Conservation (phyloP, 148 eudicot genomes). For the Amaranthus palmeri region DNA sequence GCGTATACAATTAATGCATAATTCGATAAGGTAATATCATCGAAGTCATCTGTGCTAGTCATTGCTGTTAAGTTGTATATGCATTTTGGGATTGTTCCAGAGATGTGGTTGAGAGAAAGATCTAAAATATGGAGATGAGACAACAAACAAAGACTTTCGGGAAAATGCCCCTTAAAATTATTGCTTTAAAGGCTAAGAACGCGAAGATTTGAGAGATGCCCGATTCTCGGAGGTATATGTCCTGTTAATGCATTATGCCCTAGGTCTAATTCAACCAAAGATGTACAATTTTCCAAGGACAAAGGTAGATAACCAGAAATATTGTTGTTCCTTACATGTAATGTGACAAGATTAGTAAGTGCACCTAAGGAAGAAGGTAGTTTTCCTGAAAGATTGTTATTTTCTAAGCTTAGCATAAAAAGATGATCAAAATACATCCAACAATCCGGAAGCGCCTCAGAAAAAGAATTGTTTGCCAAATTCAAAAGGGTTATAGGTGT, state of each 20-base stretch:
- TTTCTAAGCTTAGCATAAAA: too few species aligned
- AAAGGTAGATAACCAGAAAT: neutral
- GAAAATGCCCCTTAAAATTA: conserved; percentile 1
- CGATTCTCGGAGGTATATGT: conserved; percentile 11
- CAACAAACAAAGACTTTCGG: conserved; percentile 15
- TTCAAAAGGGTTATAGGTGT: too few species aligned
- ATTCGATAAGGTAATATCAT: neutral
- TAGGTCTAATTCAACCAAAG: neutral
- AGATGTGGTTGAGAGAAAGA: conserved; percentile 11
- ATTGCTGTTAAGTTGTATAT: conserved; percentile 10
- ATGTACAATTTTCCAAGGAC: conserved; percentile 7
- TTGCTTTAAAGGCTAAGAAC: conserved; percentile 9
- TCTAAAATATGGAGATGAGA: conserved; percentile 16
- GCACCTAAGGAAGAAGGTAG: too few species aligned
- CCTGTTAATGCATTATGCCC: conserved; percentile 18
- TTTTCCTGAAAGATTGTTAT: too few species aligned
- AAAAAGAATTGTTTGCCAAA: too few species aligned
- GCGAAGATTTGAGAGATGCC: neutral
- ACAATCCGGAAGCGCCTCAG: too few species aligned
- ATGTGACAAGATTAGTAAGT: too few species aligned
- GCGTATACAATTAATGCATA: too few species aligned
- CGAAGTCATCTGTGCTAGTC: neutral
- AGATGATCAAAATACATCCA: too few species aligned
- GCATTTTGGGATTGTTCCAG: conserved; percentile 16
- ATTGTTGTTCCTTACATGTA: too few species aligned